A percentile compares a stretch with the other conserved stretches of the same genome.
Conservation (phyloP, 306 rosid species). For the Vigna angularis region DNA sequence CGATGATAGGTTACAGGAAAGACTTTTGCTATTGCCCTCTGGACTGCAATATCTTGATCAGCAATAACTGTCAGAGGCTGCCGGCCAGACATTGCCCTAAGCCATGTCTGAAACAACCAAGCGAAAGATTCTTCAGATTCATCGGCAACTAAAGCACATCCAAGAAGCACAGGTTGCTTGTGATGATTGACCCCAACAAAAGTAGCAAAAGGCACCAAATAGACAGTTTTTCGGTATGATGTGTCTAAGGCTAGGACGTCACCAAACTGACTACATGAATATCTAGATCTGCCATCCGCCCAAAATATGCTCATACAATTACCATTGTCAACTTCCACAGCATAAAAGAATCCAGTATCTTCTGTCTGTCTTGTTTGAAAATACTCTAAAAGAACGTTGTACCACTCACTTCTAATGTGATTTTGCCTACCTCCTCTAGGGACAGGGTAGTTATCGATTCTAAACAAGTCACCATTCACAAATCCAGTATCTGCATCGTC, state of each 20-base stretch:
- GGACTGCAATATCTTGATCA: conserved; percentile 86
- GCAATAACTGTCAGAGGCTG: conserved; percentile 85
- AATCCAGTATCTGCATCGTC: conserved; percentile 70
- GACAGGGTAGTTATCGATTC: conserved; percentile 58
- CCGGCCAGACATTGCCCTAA: conserved; percentile 79
- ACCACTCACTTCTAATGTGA: conserved; percentile 86
- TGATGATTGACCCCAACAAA: conserved; percentile 95
- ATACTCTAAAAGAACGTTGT: conserved; percentile 74
- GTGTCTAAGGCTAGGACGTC: conserved; percentile 83
- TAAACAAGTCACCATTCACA: conserved; percentile 66
- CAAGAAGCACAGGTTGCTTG: conserved; percentile 94
- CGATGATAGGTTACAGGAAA: conserved; percentile 84
- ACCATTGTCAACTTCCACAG: conserved; percentile 79
- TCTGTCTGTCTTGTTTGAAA: conserved; percentile 87
- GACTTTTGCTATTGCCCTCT: conserved; percentile 71
- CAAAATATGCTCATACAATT: conserved; percentile 91
- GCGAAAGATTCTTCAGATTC: conserved; percentile 88
- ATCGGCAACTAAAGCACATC: conserved; percentile 89
- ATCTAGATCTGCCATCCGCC: conserved; percentile 98
- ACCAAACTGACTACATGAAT: conserved; percentile 91
- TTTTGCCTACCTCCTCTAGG: conserved; percentile 77
- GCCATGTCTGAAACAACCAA: conserved; percentile 96
- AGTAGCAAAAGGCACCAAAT: conserved; percentile 86
- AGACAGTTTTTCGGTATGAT: conserved; percentile 75
- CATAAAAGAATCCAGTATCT: conserved; percentile 93